These are phyloP conservation scores for Trichoderma arundinaceum DNA, from an alignment of 2,329 filamentous ascomycete species.

Conservation along the genomic window DNA sequence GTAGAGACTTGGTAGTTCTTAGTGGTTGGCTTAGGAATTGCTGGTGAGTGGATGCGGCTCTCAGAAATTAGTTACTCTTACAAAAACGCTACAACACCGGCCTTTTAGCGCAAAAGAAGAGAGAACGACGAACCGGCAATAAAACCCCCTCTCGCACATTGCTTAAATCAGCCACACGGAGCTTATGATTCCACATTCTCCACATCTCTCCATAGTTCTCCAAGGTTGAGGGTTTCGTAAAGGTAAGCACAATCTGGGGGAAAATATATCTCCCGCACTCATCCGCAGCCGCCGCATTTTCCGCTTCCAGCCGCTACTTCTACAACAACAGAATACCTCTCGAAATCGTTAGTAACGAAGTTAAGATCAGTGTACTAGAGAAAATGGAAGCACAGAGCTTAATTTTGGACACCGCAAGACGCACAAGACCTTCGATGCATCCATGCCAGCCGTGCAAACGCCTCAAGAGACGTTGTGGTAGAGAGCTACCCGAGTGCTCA, in stretches of 20 bases:
- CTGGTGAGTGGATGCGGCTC: too few relatives aligned
- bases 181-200: too few relatives aligned
- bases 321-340: background rate
- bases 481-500: conserved; percentile 2
- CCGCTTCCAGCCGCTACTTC: background rate
- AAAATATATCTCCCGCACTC: conserved; percentile 11
- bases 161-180: too few relatives aligned
- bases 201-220: too few relatives aligned
- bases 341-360: background rate
- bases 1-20: too few relatives aligned
- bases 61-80: too few relatives aligned
- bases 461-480: conserved; percentile 3
- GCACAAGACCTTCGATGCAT: background rate
- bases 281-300: conserved; percentile 10
- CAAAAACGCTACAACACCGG: too few relatives aligned
- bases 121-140: too few relatives aligned
- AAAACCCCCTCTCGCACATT: too few relatives aligned
- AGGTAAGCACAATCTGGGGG: background rate
- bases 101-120: too few relatives aligned
- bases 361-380: background rate
- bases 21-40: too few relatives aligned
- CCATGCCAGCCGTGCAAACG: conserved; percentile 7
- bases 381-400: conserved; percentile 1
- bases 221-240: too few relatives aligned
- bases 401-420: background rate